Evolutionary conservation across 768 basidiomycete species (phyloP).

Genomic region (Mycena polygramma): DNA sequence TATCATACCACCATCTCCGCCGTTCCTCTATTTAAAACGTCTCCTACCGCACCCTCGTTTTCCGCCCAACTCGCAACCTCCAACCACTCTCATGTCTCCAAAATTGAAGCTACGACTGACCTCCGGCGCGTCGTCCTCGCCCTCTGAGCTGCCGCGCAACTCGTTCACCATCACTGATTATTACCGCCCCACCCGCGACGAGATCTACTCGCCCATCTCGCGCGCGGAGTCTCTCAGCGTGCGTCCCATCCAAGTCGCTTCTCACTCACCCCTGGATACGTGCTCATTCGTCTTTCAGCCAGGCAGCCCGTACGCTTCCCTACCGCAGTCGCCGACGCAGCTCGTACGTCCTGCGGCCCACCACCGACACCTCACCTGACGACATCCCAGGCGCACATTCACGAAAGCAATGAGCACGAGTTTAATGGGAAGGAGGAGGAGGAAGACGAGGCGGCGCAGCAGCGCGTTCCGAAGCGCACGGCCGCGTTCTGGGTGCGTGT

Average conservation of each 20-base stretch:
- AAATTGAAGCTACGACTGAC: constrained; percentile 15
- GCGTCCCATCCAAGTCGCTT: neutral
- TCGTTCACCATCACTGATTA: constrained; percentile 32
- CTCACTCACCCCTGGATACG: neutral
- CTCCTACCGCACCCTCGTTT: neutral
- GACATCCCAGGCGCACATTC: constrained; percentile 4
- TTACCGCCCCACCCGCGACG: constrained; percentile 28
- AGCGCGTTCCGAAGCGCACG: neutral
- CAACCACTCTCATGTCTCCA: constrained; percentile 1
- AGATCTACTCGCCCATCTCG: constrained; percentile 30
- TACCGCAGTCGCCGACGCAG: neutral
- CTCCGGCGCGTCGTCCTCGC: neutral
- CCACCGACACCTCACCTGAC: neutral
- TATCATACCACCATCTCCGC: constrained; percentile 7
- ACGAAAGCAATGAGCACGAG: neutral
- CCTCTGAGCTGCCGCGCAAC: constrained; percentile 23
- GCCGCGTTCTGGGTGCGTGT: constrained; percentile 3
- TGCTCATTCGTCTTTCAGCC: constrained; percentile 4
- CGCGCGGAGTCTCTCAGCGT: constrained; percentile 12
- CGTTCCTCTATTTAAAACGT: neutral
- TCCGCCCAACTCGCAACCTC: neutral
- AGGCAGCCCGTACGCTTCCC: constrained; percentile 9
- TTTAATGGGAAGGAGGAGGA: neutral
- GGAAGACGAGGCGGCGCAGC: neutral
- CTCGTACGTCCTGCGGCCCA: constrained; percentile 4